Evolutionary conservation across 2,329 filamentous ascomycete genomes (phyloP).

Genomic region (Harringtonia aguacate): DNA sequence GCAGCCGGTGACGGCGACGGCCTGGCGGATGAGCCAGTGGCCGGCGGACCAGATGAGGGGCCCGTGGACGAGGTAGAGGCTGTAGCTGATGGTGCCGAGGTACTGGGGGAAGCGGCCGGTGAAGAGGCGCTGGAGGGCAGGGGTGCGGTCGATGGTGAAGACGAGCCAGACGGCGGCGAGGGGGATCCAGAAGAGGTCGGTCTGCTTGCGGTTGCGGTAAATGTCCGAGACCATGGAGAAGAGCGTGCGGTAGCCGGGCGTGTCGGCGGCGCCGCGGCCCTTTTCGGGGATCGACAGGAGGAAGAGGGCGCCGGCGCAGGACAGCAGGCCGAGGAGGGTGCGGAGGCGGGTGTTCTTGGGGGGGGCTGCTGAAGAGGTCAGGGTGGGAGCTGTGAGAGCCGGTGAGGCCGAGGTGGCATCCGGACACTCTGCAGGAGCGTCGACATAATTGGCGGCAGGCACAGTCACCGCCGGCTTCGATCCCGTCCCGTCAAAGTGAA

Average conservation of each 20-base stretch:
- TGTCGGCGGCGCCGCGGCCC: conserved; percentile 7
- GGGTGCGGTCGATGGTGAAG: conserved; percentile 12
- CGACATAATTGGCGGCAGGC: too few species aligned
- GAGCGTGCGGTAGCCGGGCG: conserved; percentile 4
- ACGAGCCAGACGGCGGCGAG: conserved; percentile 15
- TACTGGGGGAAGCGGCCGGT: conserved; percentile 25
- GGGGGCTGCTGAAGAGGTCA: conserved; percentile 33
- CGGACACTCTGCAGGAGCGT: too few species aligned
- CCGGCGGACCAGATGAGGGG: conserved; percentile 42
- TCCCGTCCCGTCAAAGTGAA: conserved; percentile 21
- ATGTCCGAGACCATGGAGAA: conserved; percentile 11
- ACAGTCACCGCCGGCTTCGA: too few species aligned
- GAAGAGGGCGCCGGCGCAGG: background rate
- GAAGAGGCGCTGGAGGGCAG: conserved; percentile 17
- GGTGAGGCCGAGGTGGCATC: too few species aligned
- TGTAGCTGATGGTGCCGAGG: conserved; percentile 49
- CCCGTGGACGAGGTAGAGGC: conserved; percentile 51
- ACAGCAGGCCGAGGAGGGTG: background rate
- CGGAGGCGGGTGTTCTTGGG: conserved; percentile 19
- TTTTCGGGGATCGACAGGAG: conserved; percentile 12
- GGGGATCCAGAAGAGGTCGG: conserved; percentile 17
- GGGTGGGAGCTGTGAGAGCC: too few species aligned
- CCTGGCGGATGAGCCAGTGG: conserved; percentile 18
- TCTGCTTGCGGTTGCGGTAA: conserved; percentile 7
- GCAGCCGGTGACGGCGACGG: conserved; percentile 28